Evolutionary conservation across 768 basidiomycete genomes (phyloP).

Genomic region (Daedaleopsis nitida): DNA sequence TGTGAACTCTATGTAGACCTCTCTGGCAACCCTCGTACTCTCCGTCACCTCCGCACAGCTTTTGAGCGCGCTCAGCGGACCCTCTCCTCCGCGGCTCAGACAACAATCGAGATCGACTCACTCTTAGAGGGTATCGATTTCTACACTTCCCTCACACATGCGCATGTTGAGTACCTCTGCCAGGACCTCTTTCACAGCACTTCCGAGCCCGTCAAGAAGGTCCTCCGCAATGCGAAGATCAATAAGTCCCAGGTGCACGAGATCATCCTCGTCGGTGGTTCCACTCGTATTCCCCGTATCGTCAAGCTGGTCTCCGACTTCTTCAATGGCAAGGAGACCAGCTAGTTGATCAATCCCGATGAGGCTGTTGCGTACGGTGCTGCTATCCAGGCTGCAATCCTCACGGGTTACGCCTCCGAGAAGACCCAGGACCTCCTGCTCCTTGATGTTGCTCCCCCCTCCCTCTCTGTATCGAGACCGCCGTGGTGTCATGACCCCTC

Average conservation of each 20-base stretch:
- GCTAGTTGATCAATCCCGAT: conserved; percentile 99
- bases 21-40: conserved; percentile 89
- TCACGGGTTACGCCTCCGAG: conserved; percentile 97
- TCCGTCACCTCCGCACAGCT: conserved; percentile 95
- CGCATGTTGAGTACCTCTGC: conserved; percentile 95
- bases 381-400: conserved; percentile 96
- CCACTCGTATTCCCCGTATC: conserved; percentile 97
- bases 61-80: conserved; percentile 99
- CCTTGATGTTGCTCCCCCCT: conserved; percentile 90
- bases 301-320: conserved; percentile 97
- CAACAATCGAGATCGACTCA: conserved; percentile 97
- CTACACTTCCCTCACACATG: conserved; percentile 97
- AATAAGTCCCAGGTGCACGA: conserved; percentile 96
- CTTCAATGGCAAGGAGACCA: conserved; percentile 98
- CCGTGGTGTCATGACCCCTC: conserved; percentile 97
- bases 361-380: conserved; percentile 99
- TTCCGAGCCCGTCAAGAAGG: conserved; percentile 96
- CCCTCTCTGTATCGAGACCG: conserved; percentile 96
- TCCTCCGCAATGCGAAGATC: conserved; percentile 96
- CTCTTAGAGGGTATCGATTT: conserved; percentile 98
- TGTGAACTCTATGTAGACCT: conserved; percentile 53
- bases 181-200: conserved; percentile 94
- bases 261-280: conserved; percentile 97
- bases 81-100: conserved; percentile 94
- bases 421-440: conserved; percentile 96